Evolutionary conservation across 2,329 filamentous ascomycete genomes (phyloP), one percentile per base, ranked within the genome.

Genomic region (Aspergillus eucalypticola): DNA sequence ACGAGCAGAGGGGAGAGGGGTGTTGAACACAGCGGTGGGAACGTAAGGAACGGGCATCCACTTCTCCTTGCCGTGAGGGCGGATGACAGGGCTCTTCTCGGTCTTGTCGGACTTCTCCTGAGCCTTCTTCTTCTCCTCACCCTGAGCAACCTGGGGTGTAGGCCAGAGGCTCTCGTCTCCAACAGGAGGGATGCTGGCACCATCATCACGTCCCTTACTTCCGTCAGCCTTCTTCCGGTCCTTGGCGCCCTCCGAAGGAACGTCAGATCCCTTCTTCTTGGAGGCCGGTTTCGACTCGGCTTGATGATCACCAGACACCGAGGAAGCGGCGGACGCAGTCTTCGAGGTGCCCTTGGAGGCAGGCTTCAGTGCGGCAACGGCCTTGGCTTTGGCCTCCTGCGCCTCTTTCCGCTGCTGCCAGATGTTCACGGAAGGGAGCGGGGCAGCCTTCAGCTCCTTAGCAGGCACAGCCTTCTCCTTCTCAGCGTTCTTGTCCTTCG

Each of bases 11-110:
- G 80, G 80, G 38, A 96, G 76, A 27, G 90, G 91, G 0, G 95
- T 97, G 73, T 91, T 90, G 76, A 96, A 98, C 60, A 88, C 88
- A 52, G 95, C 92, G 13, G 87, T 89, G 8, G 92, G 94, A 11
- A 91, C 91, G 70, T 93, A 94, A 35, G 89, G 86, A 59, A 97
- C 86, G 1, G 88, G 84, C 60, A 91, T 88, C 94, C 95, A 98
- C 71, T 92, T 91, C 69, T 90, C 87, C 81, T 96, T 96, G 59
- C 84, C 82, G 62, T 85, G 81, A 13, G 80, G 75, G 67, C 83
- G 88, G 75, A 80, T 85, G 68, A 67, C 75, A 68, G 71, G 82
- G 68, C 57, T 86, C 65, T 90, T 88, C 11, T 83, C 82, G 21
- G 86, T 80, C 32, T 90, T 88, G 11, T 83, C 82, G 21, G 86